Base-by-base conservation (phyloP, 2,329 filamentous ascomycete genomes). In the Scleromitrula shiraiana region DNA sequence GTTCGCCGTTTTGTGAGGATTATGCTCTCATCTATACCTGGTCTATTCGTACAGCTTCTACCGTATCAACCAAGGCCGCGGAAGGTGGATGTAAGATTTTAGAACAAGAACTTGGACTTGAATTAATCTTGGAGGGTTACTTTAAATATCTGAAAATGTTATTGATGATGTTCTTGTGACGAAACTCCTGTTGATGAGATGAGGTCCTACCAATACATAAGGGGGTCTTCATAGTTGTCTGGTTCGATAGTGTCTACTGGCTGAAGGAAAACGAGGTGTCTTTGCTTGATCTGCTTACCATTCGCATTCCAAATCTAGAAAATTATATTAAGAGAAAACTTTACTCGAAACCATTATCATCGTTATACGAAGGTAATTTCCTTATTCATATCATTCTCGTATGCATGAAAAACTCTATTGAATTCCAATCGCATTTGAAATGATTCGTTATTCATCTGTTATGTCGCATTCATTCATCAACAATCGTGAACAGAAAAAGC, bases 41-140 rank as follows among this genome's bases (percentile, higher is more conserved):
- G n/a, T n/a, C n/a, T n/a, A n/a, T n/a, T n/a, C n/a, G n/a, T n/a
- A n/a, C n/a, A n/a, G n/a, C n/a, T n/a, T n/a, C n/a, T n/a, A n/a
- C n/a, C n/a, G n/a, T n/a, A n/a, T n/a, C n/a, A n/a, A n/a, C 19
- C 14, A 8, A 19, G 43, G 14, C n/a, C 20, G 35, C n/a, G 26
- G 35, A 46, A 30, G 27, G 17, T 39, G n/a, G 26, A 19, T 7
- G 35, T 39, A 22, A 32, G 43, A 46, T 46, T 46, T 46, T 39
- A 32, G 35, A 23, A 19, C 17, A 12, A 6, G 20, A n/a, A 40
- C 24, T n/a, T 40, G 26, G 40, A 40, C 17, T 19, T n/a, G 19
- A 20, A n/a, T n/a, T 10, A 20, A 17, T 17, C 33, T 23, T 23
- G 22, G 19, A 41, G 27, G 45, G 29, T 41, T 47, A 35, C 45